Evolutionary conservation across 169 alveolate genomes (phyloP), one percentile per base, ranked within the genome.

Genomic region (Plasmodium yoelii): DNA sequence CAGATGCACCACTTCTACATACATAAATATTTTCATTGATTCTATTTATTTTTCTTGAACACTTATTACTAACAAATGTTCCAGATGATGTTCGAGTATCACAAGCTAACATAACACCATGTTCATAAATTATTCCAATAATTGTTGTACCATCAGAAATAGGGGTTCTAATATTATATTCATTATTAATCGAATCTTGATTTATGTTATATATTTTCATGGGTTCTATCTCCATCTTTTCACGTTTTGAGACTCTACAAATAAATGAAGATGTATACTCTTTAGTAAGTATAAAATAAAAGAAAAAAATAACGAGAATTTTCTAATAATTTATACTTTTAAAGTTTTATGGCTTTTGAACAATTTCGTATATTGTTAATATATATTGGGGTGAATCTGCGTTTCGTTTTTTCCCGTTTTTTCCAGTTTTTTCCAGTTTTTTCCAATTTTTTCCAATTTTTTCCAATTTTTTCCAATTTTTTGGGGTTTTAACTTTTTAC

Each of bases 51-150:
- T 97, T 97, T 55, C 98, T 88, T 5, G 99, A 97, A 26, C 97
- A 98, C 47, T 98, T 92, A 69, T 95, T 95, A 22, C 96, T 97
- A 47, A 97, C 97, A 49, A 94, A 94, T 5, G 95, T 87, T 28
- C 99, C 99, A 13, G 98, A 95, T 9, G 99, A 97, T 1, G 99
- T 97, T 39, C 99, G 93, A 12, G 98, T 92, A 94, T 97, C 99
- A 24, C 99, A 98, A 5, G 98, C 99, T 53, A 97, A 82, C 87
- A 97, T 94, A 28, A 97, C 97, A 15, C 99, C 99, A 18, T 96
- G 98, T 19, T 92, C 92, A 87, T 93, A 97, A 53, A 95, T 93
- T 80, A 96, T 87, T 2, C 98, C 98, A 22, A 97, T 91, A 59
- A 97, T 95, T 49, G 99, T 97, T 63, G 99, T 97, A 4, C 97